phyloP scores from a whole-genome alignment of 768 basidiomycete genomes.

The Phylloporus arenicola region DNA sequence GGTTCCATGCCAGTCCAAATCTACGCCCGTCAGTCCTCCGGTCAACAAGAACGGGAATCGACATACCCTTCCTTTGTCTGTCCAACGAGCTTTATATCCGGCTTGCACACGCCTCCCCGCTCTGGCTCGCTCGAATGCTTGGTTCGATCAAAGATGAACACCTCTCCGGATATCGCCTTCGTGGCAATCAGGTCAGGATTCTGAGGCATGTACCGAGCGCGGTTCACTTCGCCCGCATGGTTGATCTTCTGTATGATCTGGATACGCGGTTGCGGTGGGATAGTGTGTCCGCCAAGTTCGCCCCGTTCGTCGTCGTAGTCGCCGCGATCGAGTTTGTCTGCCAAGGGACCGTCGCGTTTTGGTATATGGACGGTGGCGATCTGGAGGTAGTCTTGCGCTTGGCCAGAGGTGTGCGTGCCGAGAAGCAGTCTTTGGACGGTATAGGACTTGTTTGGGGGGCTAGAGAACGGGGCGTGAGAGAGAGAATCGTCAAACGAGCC shows the following conservation, averaged over 20 bases:
- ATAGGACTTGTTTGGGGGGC: slow-evolving; percentile 89
- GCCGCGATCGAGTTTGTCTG: slow-evolving; percentile 70
- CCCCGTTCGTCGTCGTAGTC: slow-evolving; percentile 91
- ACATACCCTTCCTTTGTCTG: slow-evolving; percentile 90
- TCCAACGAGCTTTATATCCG: slow-evolving; percentile 86
- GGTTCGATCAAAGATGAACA: slow-evolving; percentile 93
- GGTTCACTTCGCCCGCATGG: slow-evolving; percentile 92
- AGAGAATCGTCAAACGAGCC: background rate
- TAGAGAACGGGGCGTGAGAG: slow-evolving; percentile 27
- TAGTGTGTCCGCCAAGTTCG: slow-evolving; percentile 89
- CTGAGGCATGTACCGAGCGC: slow-evolving; percentile 98
- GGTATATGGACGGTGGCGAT: slow-evolving; percentile 94
- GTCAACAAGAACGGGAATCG: background rate
- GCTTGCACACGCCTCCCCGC: slow-evolving; percentile 75
- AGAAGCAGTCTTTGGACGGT: slow-evolving; percentile 90
- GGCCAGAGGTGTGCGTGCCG: slow-evolving; percentile 95
- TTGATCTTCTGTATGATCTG: slow-evolving; percentile 92
- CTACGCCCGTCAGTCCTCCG: slow-evolving; percentile 36
- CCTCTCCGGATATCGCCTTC: slow-evolving; percentile 86
- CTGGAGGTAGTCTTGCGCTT: slow-evolving; percentile 90
- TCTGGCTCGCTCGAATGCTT: slow-evolving; percentile 94
- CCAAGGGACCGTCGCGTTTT: slow-evolving; percentile 63
- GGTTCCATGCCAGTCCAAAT: slow-evolving; percentile 93
- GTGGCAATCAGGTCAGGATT: slow-evolving; percentile 97
- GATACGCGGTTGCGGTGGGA: slow-evolving; percentile 80